Conservation (phyloP, 371 early-diverging fungal genomes). For the Capillidium rhysosporum region DNA sequence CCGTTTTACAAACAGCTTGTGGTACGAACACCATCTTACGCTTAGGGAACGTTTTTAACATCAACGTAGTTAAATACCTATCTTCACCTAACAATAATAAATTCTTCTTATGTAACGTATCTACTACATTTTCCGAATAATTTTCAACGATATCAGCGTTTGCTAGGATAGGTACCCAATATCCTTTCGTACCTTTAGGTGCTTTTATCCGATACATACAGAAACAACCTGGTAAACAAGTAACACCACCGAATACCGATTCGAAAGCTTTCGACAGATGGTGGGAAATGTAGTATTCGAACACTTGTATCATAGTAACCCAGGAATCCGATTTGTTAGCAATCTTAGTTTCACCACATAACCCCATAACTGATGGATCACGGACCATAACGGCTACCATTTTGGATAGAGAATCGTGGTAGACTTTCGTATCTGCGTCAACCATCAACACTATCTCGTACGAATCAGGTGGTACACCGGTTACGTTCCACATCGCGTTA, state of each 20-base stretch:
- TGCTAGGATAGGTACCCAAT: conserved; percentile 75
- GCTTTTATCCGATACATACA: conserved; percentile 88
- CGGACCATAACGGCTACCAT: conserved; percentile 54
- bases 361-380: conserved; percentile 53
- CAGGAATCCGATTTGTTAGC: conserved; percentile 62
- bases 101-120: conserved; percentile 98
- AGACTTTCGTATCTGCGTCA: conserved; percentile 88
- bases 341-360: conserved; percentile 77
- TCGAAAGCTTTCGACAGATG: conserved; percentile 87
- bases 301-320: conserved; percentile 87
- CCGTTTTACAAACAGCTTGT: conserved; percentile 88
- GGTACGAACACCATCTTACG: conserved; percentile 96
- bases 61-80: conserved; percentile 95
- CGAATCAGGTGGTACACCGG: conserved; percentile 58
- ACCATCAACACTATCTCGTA: conserved; percentile 89
- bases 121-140: conserved; percentile 92
- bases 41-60: conserved; percentile 91
- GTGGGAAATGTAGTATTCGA: conserved; percentile 94
- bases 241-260: conserved; percentile 87
- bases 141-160: conserved; percentile 85
- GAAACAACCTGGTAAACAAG: conserved; percentile 94
- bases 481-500: conserved; percentile 57
- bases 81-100: conserved; percentile 95
- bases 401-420: conserved; percentile 47
- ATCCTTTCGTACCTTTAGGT: conserved; percentile 47